These are phyloP conservation scores for Phytopythium montanum DNA, from an alignment of 352 stramenopile genomes.

Conservation along the genomic window DNA sequence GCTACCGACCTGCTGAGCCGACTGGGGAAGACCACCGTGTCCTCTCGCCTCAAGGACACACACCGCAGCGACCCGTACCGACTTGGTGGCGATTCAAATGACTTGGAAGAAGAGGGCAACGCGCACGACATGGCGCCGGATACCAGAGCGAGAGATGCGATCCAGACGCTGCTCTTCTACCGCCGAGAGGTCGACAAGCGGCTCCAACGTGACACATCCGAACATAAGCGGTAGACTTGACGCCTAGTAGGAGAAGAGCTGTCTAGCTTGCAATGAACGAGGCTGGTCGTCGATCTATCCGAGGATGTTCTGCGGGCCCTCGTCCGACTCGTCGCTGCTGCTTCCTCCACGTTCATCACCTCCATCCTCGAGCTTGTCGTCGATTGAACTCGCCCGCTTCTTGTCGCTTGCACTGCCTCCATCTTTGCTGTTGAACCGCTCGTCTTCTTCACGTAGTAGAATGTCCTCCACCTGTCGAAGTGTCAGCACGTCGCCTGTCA, in stretches of 20 bases:
- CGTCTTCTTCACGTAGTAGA: conserved; percentile 40
- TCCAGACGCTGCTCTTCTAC: conserved; percentile 63
- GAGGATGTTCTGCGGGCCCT: conserved; percentile 31
- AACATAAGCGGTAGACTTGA: conserved; percentile 2
- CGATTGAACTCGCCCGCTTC: background rate
- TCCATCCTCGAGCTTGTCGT: background rate
- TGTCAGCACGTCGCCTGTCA: conserved; percentile 33
- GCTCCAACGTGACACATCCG: conserved; percentile 21
- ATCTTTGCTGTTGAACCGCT: conserved; percentile 17
- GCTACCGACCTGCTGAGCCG: conserved; percentile 33
- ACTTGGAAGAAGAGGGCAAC: background rate
- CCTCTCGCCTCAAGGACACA: conserved; percentile 39
- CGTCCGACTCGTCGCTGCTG: conserved; percentile 25
- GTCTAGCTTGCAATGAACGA: background rate
- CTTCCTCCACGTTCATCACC: conserved; percentile 11
- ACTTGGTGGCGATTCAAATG: background rate
- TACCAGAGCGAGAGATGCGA: conserved; percentile 35
- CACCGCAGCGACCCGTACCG: background rate
- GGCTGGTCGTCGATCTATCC: conserved; percentile 8
- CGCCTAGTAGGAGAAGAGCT: background rate
- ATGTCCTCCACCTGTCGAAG: conserved; percentile 42
- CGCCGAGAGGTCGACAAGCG: conserved; percentile 60
- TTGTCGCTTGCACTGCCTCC: conserved; percentile 6
- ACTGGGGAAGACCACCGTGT: conserved; percentile 53
- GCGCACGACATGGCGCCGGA: conserved; percentile 13